These are phyloP conservation scores for Cyclocybe cylindracea DNA, from an alignment of 768 basidiomycete species.

Conservation along the genomic window DNA sequence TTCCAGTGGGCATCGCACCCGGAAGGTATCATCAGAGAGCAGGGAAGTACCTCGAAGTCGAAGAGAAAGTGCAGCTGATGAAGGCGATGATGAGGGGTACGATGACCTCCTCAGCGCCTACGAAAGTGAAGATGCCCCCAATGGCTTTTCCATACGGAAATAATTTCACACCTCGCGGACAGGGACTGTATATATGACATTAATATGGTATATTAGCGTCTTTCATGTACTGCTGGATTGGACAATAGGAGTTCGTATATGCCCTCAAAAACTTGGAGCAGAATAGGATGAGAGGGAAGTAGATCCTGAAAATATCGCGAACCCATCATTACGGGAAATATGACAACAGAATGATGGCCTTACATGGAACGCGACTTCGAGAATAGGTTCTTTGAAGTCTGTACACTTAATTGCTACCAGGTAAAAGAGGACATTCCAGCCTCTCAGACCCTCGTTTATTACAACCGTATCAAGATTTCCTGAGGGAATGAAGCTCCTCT, in stretches of 20 bases:
- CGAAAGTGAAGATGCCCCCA: constrained; percentile 66
- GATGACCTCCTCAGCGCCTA: constrained; percentile 80
- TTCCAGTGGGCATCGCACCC: constrained; percentile 38
- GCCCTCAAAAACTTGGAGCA: constrained; percentile 60
- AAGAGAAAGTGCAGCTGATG: constrained; percentile 68
- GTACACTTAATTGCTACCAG: constrained; percentile 45
- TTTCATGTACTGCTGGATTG: constrained; percentile 3
- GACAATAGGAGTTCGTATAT: constrained; percentile 47
- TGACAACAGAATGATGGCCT: constrained; percentile 12
- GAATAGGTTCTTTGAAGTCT: constrained; percentile 16
- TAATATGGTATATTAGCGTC: constrained; percentile 1
- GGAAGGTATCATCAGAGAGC: constrained; percentile 51
- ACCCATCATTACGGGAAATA: constrained; percentile 2
- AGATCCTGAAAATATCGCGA: constrained; percentile 47
- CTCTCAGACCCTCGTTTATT: constrained; percentile 70
- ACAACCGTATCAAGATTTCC: constrained; percentile 57
- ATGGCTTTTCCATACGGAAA: constrained; percentile 11
- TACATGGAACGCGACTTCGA: constrained; percentile 65
- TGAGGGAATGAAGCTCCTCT: constrained; percentile 61
- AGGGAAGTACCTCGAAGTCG: constrained; percentile 35
- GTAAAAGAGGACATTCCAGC: constrained; percentile 77
- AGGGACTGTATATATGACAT: background rate
- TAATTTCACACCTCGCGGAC: constrained; percentile 1
- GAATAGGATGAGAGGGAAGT: constrained; percentile 61
- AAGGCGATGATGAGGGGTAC: constrained; percentile 78